Evolutionary conservation across 345 rosid species (phyloP).

Genomic region (Lepidium africanum): DNA sequence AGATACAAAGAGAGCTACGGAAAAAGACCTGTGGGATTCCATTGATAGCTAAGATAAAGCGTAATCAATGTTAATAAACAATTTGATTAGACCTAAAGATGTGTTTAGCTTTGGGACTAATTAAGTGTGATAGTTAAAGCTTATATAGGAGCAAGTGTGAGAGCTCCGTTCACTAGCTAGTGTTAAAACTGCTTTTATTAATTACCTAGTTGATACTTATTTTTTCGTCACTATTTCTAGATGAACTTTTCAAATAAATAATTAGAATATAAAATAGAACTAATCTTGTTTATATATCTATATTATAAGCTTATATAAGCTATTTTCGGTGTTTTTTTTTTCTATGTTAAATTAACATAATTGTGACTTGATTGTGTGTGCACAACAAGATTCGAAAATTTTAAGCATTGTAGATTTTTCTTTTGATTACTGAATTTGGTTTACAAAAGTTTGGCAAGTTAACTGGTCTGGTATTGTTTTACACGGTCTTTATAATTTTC

Average conservation of each 20-base stretch:
- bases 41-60: constrained; percentile 19
- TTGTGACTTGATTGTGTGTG: not conserved
- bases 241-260: not conserved
- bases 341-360: not conserved
- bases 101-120: not conserved
- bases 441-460: too few relatives aligned
- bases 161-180: not conserved
- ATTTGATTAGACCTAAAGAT: constrained; percentile 4
- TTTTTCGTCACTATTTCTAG: too few relatives aligned
- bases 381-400: not conserved
- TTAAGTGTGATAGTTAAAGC: not conserved
- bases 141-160: constrained; percentile 12
- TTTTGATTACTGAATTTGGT: too few relatives aligned
- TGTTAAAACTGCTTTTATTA: not conserved
- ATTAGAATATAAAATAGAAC: not conserved
- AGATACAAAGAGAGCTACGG: constrained; percentile 32
- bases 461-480: too few relatives aligned
- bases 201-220: constrained; percentile 7
- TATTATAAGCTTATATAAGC: not conserved
- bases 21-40: constrained; percentile 28
- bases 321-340: not conserved
- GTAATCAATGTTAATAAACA: not conserved
- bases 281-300: not conserved
- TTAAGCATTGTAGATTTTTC: not conserved
- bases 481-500: too few relatives aligned